Conservation (phyloP, 306 rosid species). For the Vicia faba region DNA sequence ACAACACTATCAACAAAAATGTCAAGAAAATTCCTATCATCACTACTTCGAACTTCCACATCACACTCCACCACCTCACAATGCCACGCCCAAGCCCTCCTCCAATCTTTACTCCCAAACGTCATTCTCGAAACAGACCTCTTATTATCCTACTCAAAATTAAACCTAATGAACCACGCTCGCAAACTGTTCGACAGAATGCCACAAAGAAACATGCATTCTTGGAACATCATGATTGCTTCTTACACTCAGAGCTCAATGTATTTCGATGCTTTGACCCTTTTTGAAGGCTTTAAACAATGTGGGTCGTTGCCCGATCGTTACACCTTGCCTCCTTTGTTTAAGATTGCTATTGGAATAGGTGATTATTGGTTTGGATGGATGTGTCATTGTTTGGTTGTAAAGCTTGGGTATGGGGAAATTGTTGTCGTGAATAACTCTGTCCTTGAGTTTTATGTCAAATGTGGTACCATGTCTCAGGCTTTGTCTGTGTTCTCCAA, state of each 20-base stretch:
- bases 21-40: slow-evolving; percentile 42
- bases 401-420: slow-evolving; percentile 59
- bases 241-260: slow-evolving; percentile 46
- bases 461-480: slow-evolving; percentile 49
- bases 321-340: slow-evolving; percentile 60
- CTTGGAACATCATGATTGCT: slow-evolving; percentile 74
- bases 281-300: slow-evolving; percentile 43
- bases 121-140: slow-evolving; percentile 66
- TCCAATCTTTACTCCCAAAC: slow-evolving; percentile 55
- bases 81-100: slow-evolving; percentile 59
- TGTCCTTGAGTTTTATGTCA: slow-evolving; percentile 57
- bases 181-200: slow-evolving; percentile 63
- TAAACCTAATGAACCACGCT: slow-evolving; percentile 44
- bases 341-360: slow-evolving; percentile 49
- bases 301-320: slow-evolving; percentile 54
- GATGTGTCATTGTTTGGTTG: slow-evolving; percentile 55
- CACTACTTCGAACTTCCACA: slow-evolving; percentile 49
- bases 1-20: background rate
- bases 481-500: slow-evolving; percentile 52
- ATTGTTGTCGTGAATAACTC: slow-evolving; percentile 56
- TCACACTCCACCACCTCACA: slow-evolving; percentile 43
- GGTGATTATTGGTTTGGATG: slow-evolving; percentile 49
- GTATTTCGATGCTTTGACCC: slow-evolving; percentile 39
- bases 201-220: slow-evolving; percentile 61
- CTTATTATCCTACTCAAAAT: slow-evolving; percentile 49